Conservation (phyloP, 768 basidiomycete genomes). For the Mycena filopes region DNA sequence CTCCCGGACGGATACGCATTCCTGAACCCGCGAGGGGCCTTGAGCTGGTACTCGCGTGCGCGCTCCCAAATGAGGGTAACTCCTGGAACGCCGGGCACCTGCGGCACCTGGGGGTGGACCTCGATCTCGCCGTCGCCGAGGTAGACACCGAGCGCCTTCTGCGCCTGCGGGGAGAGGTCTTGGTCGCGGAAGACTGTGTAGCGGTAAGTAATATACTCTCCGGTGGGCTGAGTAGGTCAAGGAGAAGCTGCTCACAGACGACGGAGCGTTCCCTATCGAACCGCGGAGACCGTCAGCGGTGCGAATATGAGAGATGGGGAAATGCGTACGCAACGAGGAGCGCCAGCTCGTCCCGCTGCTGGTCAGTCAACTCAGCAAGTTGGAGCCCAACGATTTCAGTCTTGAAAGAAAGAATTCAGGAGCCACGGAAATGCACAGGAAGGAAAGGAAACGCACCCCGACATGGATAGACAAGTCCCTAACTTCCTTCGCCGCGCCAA, state of each 20-base stretch:
- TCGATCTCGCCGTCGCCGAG: constrained; percentile 35
- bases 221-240: neutral
- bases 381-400: constrained; percentile 36
- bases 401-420: neutral
- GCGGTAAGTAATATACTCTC: neutral
- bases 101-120: constrained; percentile 36
- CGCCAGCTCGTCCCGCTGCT: constrained; percentile 35
- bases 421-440: neutral
- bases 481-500: constrained; percentile 36
- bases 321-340: constrained; percentile 33
- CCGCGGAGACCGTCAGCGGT: neutral
- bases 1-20: constrained; percentile 29
- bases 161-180: constrained; percentile 32
- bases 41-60: constrained; percentile 8
- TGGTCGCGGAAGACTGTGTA: constrained; percentile 34
- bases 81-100: constrained; percentile 31
- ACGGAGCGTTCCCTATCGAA: constrained; percentile 30
- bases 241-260: constrained; percentile 22
- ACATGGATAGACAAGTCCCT: constrained; percentile 33
- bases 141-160: constrained; percentile 33
- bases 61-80: constrained; percentile 35
- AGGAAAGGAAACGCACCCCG: constrained; percentile 22
- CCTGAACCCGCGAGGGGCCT: constrained; percentile 18
- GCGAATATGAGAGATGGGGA: neutral
- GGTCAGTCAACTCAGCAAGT: constrained; percentile 33